Evolutionary conservation across 768 basidiomycete genomes (phyloP).

Genomic region (Lentinula raphanica): DNA sequence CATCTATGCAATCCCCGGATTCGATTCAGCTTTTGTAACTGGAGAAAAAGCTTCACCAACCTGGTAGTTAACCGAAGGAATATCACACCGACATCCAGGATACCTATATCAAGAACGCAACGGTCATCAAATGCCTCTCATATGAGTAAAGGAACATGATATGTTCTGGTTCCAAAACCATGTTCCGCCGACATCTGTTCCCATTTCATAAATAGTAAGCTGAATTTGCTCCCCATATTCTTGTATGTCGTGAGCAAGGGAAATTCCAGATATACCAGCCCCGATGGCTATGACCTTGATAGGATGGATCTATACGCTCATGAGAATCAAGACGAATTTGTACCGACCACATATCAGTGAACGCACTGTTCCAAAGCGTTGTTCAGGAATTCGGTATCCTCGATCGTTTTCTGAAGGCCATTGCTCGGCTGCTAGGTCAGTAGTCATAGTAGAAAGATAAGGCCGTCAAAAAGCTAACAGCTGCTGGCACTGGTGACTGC

Average conservation of each 20-base stretch:
- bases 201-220: constrained; percentile 43
- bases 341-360: background rate
- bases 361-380: constrained; percentile 14
- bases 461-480: background rate
- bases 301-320: constrained; percentile 18
- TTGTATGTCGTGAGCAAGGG: constrained; percentile 19
- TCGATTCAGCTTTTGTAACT: background rate
- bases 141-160: constrained; percentile 16
- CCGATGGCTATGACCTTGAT: constrained; percentile 40
- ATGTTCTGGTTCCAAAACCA: constrained; percentile 35
- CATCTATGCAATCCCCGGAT: constrained; percentile 7
- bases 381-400: constrained; percentile 17
- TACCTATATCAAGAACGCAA: constrained; percentile 10
- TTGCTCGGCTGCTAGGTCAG: background rate
- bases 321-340: background rate
- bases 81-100: constrained; percentile 40
- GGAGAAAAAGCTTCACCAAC: background rate
- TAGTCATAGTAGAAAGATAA: background rate
- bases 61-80: constrained; percentile 30
- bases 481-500: no score
- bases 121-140: background rate
- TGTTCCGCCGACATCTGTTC: constrained; percentile 40
- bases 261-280: constrained; percentile 40
- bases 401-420: constrained; percentile 18
- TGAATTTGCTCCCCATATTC: constrained; percentile 31